Evolutionary conservation across 164 flowering plant species (phyloP).

Genomic region (Vitis rupestris): DNA sequence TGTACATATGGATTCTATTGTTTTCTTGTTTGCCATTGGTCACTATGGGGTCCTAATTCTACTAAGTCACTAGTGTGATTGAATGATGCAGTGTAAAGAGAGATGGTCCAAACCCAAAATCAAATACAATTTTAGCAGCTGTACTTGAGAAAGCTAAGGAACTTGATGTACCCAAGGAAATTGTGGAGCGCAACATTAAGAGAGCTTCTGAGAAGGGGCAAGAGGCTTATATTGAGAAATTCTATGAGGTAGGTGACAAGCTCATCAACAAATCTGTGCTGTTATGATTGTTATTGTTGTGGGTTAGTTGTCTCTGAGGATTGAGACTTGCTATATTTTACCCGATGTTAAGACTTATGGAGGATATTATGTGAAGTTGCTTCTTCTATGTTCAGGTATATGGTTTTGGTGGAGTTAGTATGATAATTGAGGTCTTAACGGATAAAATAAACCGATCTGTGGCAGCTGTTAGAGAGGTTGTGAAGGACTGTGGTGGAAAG

Average conservation of each 20-base stretch:
- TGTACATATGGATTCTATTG: background rate
- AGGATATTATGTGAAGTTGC: background rate
- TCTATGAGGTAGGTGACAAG: slow-evolving; percentile 63
- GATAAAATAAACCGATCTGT: slow-evolving; percentile 91
- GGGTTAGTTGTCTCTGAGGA: background rate
- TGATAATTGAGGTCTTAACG: slow-evolving; percentile 84
- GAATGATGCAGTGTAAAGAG: slow-evolving; percentile 62
- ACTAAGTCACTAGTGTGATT: background rate
- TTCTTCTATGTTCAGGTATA: slow-evolving; percentile 58
- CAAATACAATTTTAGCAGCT: slow-evolving; percentile 72
- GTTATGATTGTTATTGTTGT: background rate
- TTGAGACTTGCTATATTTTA: background rate
- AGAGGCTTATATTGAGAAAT: slow-evolving; percentile 89
- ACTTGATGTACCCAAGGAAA: slow-evolving; percentile 95
- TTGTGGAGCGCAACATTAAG: slow-evolving; percentile 87
- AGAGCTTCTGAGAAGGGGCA: slow-evolving; percentile 96
- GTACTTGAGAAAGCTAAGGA: slow-evolving; percentile 89
- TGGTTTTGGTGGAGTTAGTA: slow-evolving; percentile 92
- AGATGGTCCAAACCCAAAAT: slow-evolving; percentile 79
- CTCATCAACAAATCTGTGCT: background rate
- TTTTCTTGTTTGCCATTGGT: background rate
- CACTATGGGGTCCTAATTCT: background rate
- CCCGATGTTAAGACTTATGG: background rate
- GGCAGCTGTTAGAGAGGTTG: slow-evolving; percentile 76
- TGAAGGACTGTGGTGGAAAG: slow-evolving; percentile 90